Evolutionary conservation across 495 filamentous ascomycete genomes (phyloP).

Genomic region (Haplographium delicatum): DNA sequence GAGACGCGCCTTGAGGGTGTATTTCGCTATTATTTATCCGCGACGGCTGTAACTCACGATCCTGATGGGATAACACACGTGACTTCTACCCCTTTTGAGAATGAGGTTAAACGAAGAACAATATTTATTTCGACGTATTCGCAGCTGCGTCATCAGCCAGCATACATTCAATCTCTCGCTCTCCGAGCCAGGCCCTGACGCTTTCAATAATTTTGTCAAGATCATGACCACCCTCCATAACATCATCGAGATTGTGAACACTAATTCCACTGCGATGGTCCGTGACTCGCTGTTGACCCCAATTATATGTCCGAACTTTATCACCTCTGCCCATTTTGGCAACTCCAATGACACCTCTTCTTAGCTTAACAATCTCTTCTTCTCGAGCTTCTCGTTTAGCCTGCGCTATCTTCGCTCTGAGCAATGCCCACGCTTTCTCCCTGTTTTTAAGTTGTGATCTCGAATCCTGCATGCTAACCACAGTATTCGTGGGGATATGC

Average conservation of each 20-base stretch:
- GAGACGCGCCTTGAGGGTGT: background rate
- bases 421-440: slow-evolving; percentile 75
- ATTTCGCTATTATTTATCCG: slow-evolving; percentile 7
- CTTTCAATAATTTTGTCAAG: slow-evolving; percentile 77
- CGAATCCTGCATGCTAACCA: slow-evolving; percentile 87
- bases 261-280: slow-evolving; percentile 86
- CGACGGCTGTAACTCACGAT: slow-evolving; percentile 7
- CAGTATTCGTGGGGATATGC: slow-evolving; percentile 79
- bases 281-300: slow-evolving; percentile 84
- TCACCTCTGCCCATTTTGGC: slow-evolving; percentile 83
- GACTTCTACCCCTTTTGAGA: no score
- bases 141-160: slow-evolving; percentile 41
- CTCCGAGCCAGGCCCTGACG: slow-evolving; percentile 71
- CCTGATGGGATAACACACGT: no score
- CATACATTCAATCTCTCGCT: slow-evolving; percentile 69
- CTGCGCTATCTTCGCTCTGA: slow-evolving; percentile 81
- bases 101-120: no score
- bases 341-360: slow-evolving; percentile 70
- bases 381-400: slow-evolving; percentile 76
- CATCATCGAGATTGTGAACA: slow-evolving; percentile 74
- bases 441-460: slow-evolving; percentile 89
- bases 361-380: slow-evolving; percentile 65
- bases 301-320: slow-evolving; percentile 96
- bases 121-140: slow-evolving; percentile 9
- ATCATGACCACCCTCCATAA: slow-evolving; percentile 65